phyloP scores from a whole-genome alignment of 2,329 filamentous ascomycete genomes.

The Dothidotthia symphoricarpi region DNA sequence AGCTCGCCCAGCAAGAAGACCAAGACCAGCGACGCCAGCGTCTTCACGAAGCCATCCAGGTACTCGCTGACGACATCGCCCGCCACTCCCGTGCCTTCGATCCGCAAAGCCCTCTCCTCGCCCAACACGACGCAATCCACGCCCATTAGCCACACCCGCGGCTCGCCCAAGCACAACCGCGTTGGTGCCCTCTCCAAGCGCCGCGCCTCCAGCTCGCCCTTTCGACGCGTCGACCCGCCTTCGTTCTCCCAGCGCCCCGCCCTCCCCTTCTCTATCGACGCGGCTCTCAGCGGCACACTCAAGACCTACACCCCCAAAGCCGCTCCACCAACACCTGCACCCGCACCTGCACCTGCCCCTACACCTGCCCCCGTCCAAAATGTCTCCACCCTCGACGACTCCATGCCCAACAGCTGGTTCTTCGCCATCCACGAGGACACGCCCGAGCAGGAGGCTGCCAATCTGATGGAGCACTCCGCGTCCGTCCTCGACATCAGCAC shows the following conservation, averaged over 20 bases:
- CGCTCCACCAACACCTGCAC: conserved; percentile 10
- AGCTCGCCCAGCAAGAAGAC: conserved; percentile 55
- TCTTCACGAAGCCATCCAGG: conserved; percentile 41
- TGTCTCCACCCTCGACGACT: conserved; percentile 49
- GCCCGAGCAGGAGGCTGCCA: conserved; percentile 84
- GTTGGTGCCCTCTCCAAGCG: conserved; percentile 67
- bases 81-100: conserved; percentile 22
- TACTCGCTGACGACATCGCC: conserved; percentile 39
- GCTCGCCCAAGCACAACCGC: conserved; percentile 73
- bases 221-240: conserved; percentile 70
- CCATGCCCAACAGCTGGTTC: conserved; percentile 66
- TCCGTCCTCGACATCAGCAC: conserved; percentile 84
- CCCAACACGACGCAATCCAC: conserved; percentile 45
- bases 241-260: conserved; percentile 51
- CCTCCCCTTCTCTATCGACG: conserved; percentile 78
- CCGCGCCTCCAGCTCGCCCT: conserved; percentile 60
- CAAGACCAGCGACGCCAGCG: conserved; percentile 44
- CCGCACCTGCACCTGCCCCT: conserved; percentile 31
- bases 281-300: conserved; percentile 75
- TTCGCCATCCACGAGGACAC: conserved; percentile 96
- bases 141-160: conserved; percentile 57
- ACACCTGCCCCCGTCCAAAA: conserved; percentile 38
- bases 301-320: conserved; percentile 56
- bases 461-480: conserved; percentile 87
- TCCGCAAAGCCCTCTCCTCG: conserved; percentile 44